Percentiles rank a stretch among this genome's conserved stretches.
phyloP scores from a whole-genome alignment of 768 basidiomycete genomes.

The Suillus luteus region DNA sequence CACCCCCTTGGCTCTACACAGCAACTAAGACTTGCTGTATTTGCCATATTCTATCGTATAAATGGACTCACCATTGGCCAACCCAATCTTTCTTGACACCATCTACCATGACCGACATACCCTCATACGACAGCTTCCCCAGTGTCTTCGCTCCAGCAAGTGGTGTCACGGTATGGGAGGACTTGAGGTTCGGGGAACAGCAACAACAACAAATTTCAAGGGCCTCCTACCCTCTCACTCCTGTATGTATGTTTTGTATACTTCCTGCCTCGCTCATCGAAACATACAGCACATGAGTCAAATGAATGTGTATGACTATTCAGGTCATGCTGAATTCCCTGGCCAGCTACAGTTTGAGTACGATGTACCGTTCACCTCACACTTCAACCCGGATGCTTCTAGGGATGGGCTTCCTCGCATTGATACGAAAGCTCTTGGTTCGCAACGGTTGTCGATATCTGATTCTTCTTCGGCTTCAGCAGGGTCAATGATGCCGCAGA shows the following conservation, averaged over 20 bases:
- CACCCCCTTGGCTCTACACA: conserved; percentile 11
- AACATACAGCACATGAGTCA: neutral
- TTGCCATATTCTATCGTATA: neutral
- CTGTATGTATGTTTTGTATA: neutral
- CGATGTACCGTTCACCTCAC: neutral
- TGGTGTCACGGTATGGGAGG: neutral
- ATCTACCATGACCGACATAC: neutral
- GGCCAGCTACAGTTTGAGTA: neutral
- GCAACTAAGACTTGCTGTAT: conserved; percentile 7
- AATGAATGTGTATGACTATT: neutral
- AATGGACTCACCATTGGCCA: neutral
- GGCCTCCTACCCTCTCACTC: no score
- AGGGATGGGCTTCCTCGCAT: neutral
- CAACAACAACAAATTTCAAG: neutral
- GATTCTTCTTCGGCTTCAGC: conserved; percentile 6
- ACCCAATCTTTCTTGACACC: neutral
- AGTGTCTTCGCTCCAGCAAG: neutral
- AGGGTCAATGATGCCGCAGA: conserved; percentile 1
- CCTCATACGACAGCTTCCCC: neutral
- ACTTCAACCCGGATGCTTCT: neutral
- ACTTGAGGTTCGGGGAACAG: neutral
- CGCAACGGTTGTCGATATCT: conserved; percentile 3
- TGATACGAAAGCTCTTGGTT: neutral
- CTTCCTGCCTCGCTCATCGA: neutral
- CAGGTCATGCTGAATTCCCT: neutral